Base-by-base conservation (phyloP, 495 filamentous ascomycete genomes). In the Aspergillus homomorphus region DNA sequence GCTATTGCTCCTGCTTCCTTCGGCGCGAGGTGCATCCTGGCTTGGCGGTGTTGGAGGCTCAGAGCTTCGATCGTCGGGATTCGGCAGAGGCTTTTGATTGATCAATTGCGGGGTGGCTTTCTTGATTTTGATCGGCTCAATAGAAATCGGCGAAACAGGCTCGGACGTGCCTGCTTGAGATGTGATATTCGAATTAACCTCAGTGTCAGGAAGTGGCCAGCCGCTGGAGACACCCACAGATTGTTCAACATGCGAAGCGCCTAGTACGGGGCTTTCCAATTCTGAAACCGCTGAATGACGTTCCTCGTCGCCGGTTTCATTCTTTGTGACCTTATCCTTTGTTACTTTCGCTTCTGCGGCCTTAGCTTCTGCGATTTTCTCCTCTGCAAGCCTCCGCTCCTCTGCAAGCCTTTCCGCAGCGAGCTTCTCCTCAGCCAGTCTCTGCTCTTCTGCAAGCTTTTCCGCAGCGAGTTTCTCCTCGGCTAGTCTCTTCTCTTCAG, bases 191-290 rank as follows among this genome's bases (percentile, higher is more conserved):
- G 54, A 30, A 15, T 38, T 21, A 24, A 55, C 24, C 22, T 58
- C 57, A 21, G 53, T 50, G 16, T 64, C 51, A 24, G 65, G 65
- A 24, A 67, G 62, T 20, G 65, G 65, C 65, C 65, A 67, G 38
- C 51, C 51, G 2, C 58, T 56, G 20, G 58, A 59, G 12, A 30
- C 41, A 14, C 48, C 44, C 15, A 42, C 24, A 8, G 57, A 21
- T 7, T 45, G 21, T 43, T 60, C 53, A 20, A 42, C 26, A 15
- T 38, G 26, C n/a, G 57, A 56, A 23, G 22, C 30, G 20, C 16
- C 45, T 18, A 46, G n/a, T n/a, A 48, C 30, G 4, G 50, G 33
- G 1, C 23, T 53, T 18, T 61, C 54, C 22, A 22, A 2, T 2
- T 38, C 33, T 2, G 33, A 12, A 38, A 14, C 2, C 33, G 33